A percentile compares a stretch with the other conserved stretches of the same genome.
Evolutionary conservation across 192 early-diverging fungal genomes (phyloP).

Genomic region (Geranomyces variabilis): DNA sequence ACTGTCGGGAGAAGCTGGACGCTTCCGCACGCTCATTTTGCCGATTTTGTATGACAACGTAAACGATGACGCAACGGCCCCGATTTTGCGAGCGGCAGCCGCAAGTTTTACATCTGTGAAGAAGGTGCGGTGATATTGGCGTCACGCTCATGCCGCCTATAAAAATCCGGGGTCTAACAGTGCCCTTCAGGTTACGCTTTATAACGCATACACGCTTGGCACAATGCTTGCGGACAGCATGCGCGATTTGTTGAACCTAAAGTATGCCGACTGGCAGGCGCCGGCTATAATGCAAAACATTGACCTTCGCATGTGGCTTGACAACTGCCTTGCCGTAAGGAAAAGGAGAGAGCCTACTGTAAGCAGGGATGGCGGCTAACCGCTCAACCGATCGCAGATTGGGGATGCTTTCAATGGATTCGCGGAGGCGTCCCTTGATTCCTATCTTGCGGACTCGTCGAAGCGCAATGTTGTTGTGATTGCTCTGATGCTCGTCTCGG

Average conservation of each 20-base stretch:
- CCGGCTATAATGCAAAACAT: neutral
- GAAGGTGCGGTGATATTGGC: neutral
- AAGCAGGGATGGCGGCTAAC: neutral
- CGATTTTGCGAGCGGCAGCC: neutral
- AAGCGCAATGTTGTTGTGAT: conserved; percentile 4
- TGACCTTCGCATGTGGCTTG: conserved; percentile 7
- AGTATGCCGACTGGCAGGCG: neutral
- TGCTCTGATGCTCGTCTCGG: conserved; percentile 1
- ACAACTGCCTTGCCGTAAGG: neutral
- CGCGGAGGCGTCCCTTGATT: neutral
- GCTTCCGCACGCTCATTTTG: neutral
- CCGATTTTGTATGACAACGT: neutral
- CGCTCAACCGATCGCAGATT: no score
- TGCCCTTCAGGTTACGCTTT: neutral
- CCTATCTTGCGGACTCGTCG: neutral
- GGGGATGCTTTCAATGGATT: conserved; percentile 6
- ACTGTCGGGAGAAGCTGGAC: conserved; percentile 1
- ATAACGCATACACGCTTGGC: neutral
- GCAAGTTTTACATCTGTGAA: neutral
- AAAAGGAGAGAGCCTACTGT: no score
- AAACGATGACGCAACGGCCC: neutral
- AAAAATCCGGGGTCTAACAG: no score
- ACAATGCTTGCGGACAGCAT: neutral
- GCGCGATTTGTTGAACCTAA: neutral
- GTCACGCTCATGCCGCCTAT: no score